These are phyloP conservation scores for Phaeotremella fagi DNA, from an alignment of 768 basidiomycete species.

Conservation along the genomic window DNA sequence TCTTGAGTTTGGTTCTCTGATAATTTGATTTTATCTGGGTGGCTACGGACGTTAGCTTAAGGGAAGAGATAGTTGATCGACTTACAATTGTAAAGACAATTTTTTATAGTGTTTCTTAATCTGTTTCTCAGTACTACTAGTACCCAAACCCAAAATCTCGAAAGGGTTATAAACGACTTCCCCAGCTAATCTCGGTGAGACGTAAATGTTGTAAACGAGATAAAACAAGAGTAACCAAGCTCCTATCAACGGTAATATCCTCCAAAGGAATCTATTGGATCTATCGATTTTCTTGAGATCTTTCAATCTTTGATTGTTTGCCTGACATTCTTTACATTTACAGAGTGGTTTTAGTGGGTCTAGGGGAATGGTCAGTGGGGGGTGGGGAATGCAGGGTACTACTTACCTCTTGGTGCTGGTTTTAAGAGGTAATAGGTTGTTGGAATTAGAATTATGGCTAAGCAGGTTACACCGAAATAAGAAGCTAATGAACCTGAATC, in stretches of 20 bases:
- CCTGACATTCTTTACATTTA: constrained; percentile 53
- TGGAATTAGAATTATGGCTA: constrained; percentile 76
- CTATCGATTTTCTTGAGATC: constrained; percentile 52
- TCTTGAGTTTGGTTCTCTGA: constrained; percentile 79
- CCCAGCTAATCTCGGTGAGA: constrained; percentile 55
- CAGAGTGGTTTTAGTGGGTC: constrained; percentile 54
- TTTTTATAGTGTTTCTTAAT: constrained; percentile 95
- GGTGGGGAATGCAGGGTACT: constrained; percentile 54
- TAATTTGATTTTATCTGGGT: constrained; percentile 92
- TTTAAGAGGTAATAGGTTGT: constrained; percentile 55
- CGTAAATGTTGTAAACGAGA: constrained; percentile 63
- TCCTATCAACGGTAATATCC: constrained; percentile 58
- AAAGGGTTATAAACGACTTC: constrained; percentile 84
- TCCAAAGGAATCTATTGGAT: constrained; percentile 44
- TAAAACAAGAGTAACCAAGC: constrained; percentile 73
- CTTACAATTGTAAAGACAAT: constrained; percentile 78
- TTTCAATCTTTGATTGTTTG: constrained; percentile 52
- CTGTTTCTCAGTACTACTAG: constrained; percentile 64
- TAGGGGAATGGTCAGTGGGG: constrained; percentile 45
- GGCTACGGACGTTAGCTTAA: constrained; percentile 54
- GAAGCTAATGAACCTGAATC: constrained; percentile 47
- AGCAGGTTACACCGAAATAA: constrained; percentile 86
- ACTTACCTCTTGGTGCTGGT: constrained; percentile 51
- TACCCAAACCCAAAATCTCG: constrained; percentile 76
- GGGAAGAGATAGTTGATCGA: not conserved